phyloP scores from a whole-genome alignment of 2,329 filamentous ascomycete genomes.

The Cercospora canescens region DNA sequence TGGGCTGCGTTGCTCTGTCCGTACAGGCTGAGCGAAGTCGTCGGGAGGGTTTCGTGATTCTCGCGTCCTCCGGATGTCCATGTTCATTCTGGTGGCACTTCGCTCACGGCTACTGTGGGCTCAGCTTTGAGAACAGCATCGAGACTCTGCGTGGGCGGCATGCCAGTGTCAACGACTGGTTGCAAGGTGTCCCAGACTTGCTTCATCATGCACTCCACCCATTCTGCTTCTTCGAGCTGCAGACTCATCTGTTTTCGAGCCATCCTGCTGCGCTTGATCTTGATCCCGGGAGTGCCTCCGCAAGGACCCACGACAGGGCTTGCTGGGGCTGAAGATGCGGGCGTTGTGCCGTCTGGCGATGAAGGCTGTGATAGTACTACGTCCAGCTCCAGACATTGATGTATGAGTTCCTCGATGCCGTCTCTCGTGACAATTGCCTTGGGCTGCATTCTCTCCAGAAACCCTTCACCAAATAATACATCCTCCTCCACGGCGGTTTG shows the following conservation, averaged over 20 bases:
- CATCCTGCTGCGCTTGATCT: constrained; percentile 44
- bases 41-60: background rate
- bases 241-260: constrained; percentile 48
- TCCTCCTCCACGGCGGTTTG: constrained; percentile 43
- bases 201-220: constrained; percentile 44
- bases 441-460: constrained; percentile 45
- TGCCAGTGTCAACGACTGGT: constrained; percentile 6
- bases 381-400: constrained; percentile 47
- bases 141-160: constrained; percentile 21
- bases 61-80: background rate
- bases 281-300: constrained; percentile 34
- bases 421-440: constrained; percentile 45
- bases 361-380: constrained; percentile 30
- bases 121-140: constrained; percentile 26
- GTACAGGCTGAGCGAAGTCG: background rate
- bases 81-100: constrained; percentile 26
- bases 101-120: constrained; percentile 23
- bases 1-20: background rate
- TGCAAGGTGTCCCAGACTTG: constrained; percentile 44
- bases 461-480: constrained; percentile 46
- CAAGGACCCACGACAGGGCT: constrained; percentile 29
- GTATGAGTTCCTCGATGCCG: constrained; percentile 49
- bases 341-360: constrained; percentile 27
- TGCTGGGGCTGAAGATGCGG: constrained; percentile 19
- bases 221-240: constrained; percentile 44